Base-by-base conservation (phyloP, 2,329 filamentous ascomycete species). In the Fusarium equiseti region DNA sequence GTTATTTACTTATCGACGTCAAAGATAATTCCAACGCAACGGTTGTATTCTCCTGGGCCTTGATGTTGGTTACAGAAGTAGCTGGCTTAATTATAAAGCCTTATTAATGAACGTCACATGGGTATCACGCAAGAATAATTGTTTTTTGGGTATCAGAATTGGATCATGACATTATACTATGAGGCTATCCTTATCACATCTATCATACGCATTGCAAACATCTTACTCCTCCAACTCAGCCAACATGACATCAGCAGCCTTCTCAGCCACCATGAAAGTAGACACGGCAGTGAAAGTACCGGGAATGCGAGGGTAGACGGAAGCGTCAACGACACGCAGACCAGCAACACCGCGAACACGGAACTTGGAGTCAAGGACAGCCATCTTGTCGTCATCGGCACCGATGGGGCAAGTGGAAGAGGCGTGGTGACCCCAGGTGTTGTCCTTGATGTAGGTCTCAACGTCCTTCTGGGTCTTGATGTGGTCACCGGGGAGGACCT, bases 291-390 rank as follows among this genome's bases (percentile, higher is more conserved):
- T 79, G 32, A 79, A 77, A 2, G 77, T 79, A 22, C 78, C 78
- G 0, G 78, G 78, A n/a, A 74, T 73, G 7, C 72, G 78, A 6
- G 83, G 83, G 71, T 83, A 85, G 38, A 84, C 79, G 1, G 81
- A 83, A 3, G 81, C 83, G 64, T 85, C 83, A 8, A 85, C 83
- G 6, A 85, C 83, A 61, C 82, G 78, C 24, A 85, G 80, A 52
- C 83, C 83, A 32, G 78, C 67, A 5, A 83, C 83, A n/a, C 75
- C 85, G 77, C 76, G 66, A 5, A 87, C 85, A 49, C 84, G 80
- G 54, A 85, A 83, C 75, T 83, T 83, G 32, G 82, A 79, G 64
- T 87, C 84, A 1, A 87, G 81, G 10, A 86, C 85, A 0, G 84
- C 77, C 71, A 76, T 73, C 16, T 72, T 67, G 35, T 80, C 79